Base-by-base conservation (phyloP, 2,329 filamentous ascomycete species). In the Cercospora sesami region DNA sequence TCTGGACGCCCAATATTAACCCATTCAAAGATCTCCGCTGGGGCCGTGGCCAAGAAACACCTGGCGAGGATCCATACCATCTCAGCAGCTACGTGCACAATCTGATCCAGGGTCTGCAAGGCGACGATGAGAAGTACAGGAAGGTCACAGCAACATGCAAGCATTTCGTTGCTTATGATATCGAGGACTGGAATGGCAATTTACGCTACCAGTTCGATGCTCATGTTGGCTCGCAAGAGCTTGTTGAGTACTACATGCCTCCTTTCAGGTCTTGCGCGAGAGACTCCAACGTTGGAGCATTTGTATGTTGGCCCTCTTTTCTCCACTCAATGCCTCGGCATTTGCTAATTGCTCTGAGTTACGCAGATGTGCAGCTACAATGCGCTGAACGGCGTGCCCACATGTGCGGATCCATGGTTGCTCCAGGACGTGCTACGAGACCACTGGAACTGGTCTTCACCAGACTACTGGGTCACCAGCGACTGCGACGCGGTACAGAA, bases 241-340 rank as follows among this genome's bases (percentile, higher is more conserved):
- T 91, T 4, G 83, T 85, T 0, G 89, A 91, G 72, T 91, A 91
- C 78, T 91, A 90, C 73, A 82, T 90, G 48, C 88, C 86, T 1
- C 84, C 88, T 0, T 91, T 91, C 79, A 81, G 89, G 73, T 83
- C 74, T 31, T 83, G 81, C 63, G 81, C 80, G 1, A 71, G 81
- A 66, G 81, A 83, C 67, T 79, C 80, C 0, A 80, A 82, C 45
- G 81, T 82, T 21, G 81, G 80, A 5, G 83, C 76, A 18, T 80
- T 83, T 83, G 75, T 90, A 89, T 76, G 86, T 84, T 39, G 33
- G 55, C 33, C 4, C 23, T 28, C 81, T 16, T 88, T 48, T 21
- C 39, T 53, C 14, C 39, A 28, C 23, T 63, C 23, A 51, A 51
- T n/a, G 6, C 12, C 61, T 8, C 42, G 28, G 21, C 18, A 8